Base-by-base conservation (phyloP, 306 rosid species). In the Dryas alaskensis region DNA sequence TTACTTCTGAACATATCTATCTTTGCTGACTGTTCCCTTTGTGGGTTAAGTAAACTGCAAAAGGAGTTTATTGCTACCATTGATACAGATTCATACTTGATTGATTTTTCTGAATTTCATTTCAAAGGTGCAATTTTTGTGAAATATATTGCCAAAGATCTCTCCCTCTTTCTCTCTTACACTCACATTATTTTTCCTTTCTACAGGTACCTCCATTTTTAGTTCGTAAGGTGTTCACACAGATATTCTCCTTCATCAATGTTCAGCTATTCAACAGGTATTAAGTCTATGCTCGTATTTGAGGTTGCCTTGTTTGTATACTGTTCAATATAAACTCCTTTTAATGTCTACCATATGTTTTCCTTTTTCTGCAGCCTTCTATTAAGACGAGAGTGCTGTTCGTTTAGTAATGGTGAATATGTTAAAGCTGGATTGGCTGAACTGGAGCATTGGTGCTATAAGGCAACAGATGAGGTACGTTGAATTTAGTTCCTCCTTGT, bases 231-330 rank as follows among this genome's bases (percentile, higher is more conserved):
- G 97, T 95, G 67, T 92, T 87, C 79, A 92, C 99, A 46, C 99
- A 95, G 70, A 95, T 86, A 86, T 95, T 95, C 85, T 92, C 99
- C 58, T 95, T 95, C 86, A 92, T 95, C 77, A 92, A 95, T 78
- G 99, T 95, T 77, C 99, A 95, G 79, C 83, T 95, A 82, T 95
- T 95, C 85, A 95, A 95, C 83, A 95, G 99, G 99, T 95, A 86
- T 49, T 8, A 60, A 73, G 70, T 77, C 47, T 73, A 58, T 63
- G 62, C 49, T 19, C 61, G 73, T 70, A 73, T 10, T 75, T 78
- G 60, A 27, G 51, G 11, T 72, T 73, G 13, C 47, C 67, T 65
- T 17, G 64, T 17, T 51, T 49, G 42, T 63, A 70, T 66, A 10
- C 42, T 76, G 50, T 45, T 40, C 49, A 40, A 65, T 67, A 37